phyloP scores from a whole-genome alignment of 2,329 filamentous ascomycete genomes.

The Davidsoniella neocaledoniae region DNA sequence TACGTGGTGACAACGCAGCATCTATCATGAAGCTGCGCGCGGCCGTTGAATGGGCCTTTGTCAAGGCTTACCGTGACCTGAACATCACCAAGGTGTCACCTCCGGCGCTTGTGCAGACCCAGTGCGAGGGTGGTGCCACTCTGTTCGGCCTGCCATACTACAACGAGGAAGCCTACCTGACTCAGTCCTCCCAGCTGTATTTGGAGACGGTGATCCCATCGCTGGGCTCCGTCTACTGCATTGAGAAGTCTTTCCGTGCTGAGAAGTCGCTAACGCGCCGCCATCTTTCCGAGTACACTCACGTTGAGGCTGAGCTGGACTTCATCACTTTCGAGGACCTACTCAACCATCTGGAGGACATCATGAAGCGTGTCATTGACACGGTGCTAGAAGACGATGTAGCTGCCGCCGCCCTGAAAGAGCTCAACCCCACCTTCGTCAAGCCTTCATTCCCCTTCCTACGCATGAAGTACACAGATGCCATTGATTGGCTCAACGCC shows the following conservation, averaged over 20 bases:
- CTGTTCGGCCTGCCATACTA: conserved; percentile 86
- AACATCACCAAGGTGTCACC: conserved; percentile 71
- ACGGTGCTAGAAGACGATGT: conserved; percentile 55
- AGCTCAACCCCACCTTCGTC: conserved; percentile 82
- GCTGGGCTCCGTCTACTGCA: conserved; percentile 90
- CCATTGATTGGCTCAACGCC: conserved; percentile 83
- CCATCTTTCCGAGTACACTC: conserved; percentile 90
- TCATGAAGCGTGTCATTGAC: conserved; percentile 76
- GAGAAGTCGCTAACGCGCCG: conserved; percentile 91
- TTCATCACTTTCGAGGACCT: conserved; percentile 89
- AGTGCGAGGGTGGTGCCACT: conserved; percentile 83
- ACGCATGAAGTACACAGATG: conserved; percentile 88
- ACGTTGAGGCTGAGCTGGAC: conserved; percentile 91
- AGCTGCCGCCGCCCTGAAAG: conserved; percentile 56
- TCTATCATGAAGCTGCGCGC: conserved; percentile 77
- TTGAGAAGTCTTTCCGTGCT: conserved; percentile 96
- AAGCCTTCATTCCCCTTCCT: conserved; percentile 71
- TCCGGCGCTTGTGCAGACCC: conserved; percentile 82
- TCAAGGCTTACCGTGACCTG: conserved; percentile 59
- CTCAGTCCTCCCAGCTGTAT: conserved; percentile 93
- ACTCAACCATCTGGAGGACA: conserved; percentile 67
- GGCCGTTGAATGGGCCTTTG: conserved; percentile 65
- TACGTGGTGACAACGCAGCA: conserved; percentile 72
- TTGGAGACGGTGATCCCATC: conserved; percentile 86
- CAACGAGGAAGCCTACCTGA: conserved; percentile 78